Evolutionary conservation across 2,329 filamentous ascomycete genomes (phyloP).

Genomic region (Boeremia lycopersici): DNA sequence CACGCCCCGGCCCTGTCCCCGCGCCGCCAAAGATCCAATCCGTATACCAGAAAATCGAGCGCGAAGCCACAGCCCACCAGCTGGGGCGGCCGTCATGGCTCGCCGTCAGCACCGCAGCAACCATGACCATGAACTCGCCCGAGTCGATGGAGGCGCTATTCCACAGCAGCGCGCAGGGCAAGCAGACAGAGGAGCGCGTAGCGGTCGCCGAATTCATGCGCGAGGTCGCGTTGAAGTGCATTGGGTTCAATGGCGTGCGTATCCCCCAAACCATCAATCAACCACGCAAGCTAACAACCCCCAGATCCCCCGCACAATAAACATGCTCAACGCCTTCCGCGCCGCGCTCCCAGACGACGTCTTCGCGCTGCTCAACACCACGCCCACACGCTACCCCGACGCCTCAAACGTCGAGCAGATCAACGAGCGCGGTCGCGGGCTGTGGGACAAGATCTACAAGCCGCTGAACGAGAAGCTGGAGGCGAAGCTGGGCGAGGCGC

Average conservation of each 20-base stretch:
- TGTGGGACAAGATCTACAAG: slow-evolving; percentile 80
- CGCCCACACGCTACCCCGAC: slow-evolving; percentile 58
- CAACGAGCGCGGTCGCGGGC: slow-evolving; percentile 62
- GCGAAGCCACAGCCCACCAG: slow-evolving; percentile 37
- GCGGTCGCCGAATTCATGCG: slow-evolving; percentile 73
- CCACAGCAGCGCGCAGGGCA: slow-evolving; percentile 43
- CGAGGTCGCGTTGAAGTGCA: slow-evolving; percentile 77
- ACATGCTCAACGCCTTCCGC: slow-evolving; percentile 76
- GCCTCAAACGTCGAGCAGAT: slow-evolving; percentile 60
- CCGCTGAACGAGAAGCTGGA: slow-evolving; percentile 76
- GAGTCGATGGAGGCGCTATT: slow-evolving; percentile 72
- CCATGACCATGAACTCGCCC: slow-evolving; percentile 86
- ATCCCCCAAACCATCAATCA: neutral
- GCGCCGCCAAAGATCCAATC: slow-evolving; percentile 40
- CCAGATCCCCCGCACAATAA: slow-evolving; percentile 79
- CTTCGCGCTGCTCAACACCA: slow-evolving; percentile 59
- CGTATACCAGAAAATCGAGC: slow-evolving; percentile 40
- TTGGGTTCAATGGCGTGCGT: slow-evolving; percentile 72
- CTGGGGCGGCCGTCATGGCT: slow-evolving; percentile 46
- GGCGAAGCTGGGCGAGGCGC: slow-evolving; percentile 72
- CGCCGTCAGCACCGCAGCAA: slow-evolving; percentile 67
- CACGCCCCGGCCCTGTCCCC: slow-evolving; percentile 43
- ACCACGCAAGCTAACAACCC: neutral
- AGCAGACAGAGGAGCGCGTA: slow-evolving; percentile 45
- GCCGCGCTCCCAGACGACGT: slow-evolving; percentile 65